These are phyloP conservation scores for Fraxinus sp. DNA, from an alignment of 305 asterid genomes.

Conservation along the genomic window DNA sequence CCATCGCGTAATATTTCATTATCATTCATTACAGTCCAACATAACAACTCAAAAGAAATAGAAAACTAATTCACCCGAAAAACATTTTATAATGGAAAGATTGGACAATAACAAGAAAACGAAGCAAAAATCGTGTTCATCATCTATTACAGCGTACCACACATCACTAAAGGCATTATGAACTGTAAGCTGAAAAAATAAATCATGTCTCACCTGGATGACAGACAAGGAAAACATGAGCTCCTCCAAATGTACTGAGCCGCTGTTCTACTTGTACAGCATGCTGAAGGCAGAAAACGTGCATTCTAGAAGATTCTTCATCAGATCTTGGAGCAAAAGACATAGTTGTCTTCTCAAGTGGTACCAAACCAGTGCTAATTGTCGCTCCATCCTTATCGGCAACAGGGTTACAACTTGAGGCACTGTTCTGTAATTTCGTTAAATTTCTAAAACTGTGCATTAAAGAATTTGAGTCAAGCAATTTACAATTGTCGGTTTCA, in stretches of 20 bases:
- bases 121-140: background rate
- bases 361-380: constrained; percentile 31
- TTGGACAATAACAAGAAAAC: background rate
- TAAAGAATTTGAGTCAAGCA: constrained; percentile 40
- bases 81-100: background rate
- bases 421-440: constrained; percentile 28
- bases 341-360: constrained; percentile 30
- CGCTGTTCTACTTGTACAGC: constrained; percentile 75
- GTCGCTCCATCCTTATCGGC: constrained; percentile 39
- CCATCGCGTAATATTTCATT: background rate
- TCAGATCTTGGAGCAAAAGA: constrained; percentile 52
- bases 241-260: constrained; percentile 81
- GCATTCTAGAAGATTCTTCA: constrained; percentile 90
- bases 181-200: background rate
- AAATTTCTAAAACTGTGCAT: constrained; percentile 42
- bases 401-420: constrained; percentile 29
- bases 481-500: constrained; percentile 28
- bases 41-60: background rate
- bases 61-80: background rate
- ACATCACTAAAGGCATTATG: background rate
- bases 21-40: background rate
- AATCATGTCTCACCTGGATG: constrained; percentile 72
- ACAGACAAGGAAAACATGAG: constrained; percentile 72
- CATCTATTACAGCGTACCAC: background rate
- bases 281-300: constrained; percentile 95